phyloP scores from a whole-genome alignment of 208 protist species.

The Leptomonas pyrrhocoris region DNA sequence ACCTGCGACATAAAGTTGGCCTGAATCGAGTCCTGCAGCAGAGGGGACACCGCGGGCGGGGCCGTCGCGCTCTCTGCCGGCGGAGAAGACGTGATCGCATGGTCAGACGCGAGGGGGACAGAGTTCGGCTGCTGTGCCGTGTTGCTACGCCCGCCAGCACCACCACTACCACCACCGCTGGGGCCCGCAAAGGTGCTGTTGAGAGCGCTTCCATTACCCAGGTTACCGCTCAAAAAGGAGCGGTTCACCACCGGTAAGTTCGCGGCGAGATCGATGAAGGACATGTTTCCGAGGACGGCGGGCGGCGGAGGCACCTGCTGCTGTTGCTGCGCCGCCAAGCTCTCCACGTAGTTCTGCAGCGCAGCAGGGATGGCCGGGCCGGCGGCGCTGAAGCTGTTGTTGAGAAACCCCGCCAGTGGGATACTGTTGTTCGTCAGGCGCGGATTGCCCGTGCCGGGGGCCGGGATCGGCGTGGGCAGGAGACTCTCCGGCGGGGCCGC shows the following conservation, averaged over 20 bases:
- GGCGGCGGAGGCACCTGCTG: constrained; percentile 34
- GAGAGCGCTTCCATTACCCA: not conserved
- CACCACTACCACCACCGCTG: not conserved
- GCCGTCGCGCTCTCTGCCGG: not conserved
- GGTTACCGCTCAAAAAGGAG: constrained; percentile 3
- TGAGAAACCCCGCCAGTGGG: not conserved
- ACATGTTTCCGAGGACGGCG: constrained; percentile 29
- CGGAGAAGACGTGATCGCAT: not conserved
- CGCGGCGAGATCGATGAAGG: constrained; percentile 17
- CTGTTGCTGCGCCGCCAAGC: constrained; percentile 25
- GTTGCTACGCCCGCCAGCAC: not conserved
- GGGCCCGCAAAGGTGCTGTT: constrained; percentile 8
- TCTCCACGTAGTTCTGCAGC: constrained; percentile 29
- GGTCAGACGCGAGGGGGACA: not conserved
- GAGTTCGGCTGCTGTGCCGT: not conserved
- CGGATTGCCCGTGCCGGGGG: not conserved
- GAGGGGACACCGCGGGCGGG: not conserved
- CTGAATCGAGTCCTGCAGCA: not conserved
- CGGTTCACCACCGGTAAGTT: constrained; percentile 25
- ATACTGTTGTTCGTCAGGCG: not conserved
- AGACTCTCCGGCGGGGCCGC: not conserved
- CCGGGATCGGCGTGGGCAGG: constrained; percentile 2
- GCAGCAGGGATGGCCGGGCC: constrained; percentile 26
- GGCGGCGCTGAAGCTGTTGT: constrained; percentile 24
- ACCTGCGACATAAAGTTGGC: constrained; percentile 12